Percentiles rank a stretch among this genome's conserved stretches.
Evolutionary conservation across 495 filamentous ascomycete species (phyloP).

Genomic region (Astrocystis sublimbata): DNA sequence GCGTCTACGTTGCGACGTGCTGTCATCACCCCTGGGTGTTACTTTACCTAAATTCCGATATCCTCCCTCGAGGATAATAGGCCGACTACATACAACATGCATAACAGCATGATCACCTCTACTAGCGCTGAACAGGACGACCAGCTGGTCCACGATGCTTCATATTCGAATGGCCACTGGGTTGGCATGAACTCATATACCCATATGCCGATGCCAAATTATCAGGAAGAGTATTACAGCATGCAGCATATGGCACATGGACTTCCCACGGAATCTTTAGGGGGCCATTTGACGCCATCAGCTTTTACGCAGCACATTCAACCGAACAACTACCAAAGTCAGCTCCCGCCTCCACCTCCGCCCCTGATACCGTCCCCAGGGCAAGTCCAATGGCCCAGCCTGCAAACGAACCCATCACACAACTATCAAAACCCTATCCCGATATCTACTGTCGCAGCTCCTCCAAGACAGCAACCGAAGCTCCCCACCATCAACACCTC

Average conservation of each 20-base stretch:
- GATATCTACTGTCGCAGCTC: constrained; percentile 56
- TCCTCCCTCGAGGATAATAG: constrained; percentile 4
- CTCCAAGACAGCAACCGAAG: constrained; percentile 48
- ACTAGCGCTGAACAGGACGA: constrained; percentile 51
- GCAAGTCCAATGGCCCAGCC: constrained; percentile 68
- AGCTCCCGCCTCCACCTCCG: constrained; percentile 45
- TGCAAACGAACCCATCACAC: constrained; percentile 59
- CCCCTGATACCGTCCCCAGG: constrained; percentile 60
- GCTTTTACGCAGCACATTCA: constrained; percentile 41
- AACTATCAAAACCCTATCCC: constrained; percentile 55
- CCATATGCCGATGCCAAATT: constrained; percentile 49
- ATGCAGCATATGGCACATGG: constrained; percentile 47
- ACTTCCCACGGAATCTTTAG: constrained; percentile 47
- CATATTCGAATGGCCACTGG: constrained; percentile 44
- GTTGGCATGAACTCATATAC: constrained; percentile 51
- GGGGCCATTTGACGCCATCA: constrained; percentile 44
- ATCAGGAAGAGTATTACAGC: constrained; percentile 41
- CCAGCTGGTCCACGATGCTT: constrained; percentile 48
- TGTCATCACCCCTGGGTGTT: constrained; percentile 26
- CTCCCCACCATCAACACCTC: constrained; percentile 53
- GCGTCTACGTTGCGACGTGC: constrained; percentile 26
- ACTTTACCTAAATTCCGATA: constrained; percentile 7
- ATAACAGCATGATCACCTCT: constrained; percentile 51
- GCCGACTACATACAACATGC: constrained; percentile 37
- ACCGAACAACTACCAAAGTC: constrained; percentile 35